Conservation (phyloP, 2,329 filamentous ascomycete genomes). For the Exophiala oligosperma region DNA sequence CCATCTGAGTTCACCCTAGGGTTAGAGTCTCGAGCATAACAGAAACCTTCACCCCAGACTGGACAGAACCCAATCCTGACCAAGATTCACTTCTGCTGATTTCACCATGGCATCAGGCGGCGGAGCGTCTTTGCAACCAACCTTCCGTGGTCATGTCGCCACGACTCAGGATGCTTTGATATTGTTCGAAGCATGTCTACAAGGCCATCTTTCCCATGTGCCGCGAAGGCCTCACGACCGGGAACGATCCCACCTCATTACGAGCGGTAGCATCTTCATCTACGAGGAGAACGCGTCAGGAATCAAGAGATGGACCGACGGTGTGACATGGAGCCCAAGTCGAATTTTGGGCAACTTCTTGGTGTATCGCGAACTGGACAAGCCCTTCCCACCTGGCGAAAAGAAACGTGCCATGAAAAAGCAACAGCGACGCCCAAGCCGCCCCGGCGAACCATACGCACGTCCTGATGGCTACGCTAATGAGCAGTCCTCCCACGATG, state of each 20-base stretch:
- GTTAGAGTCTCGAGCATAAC: slow-evolving; percentile 16
- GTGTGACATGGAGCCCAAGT: slow-evolving; percentile 86
- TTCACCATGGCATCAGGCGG: slow-evolving; percentile 32
- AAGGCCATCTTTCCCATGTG: slow-evolving; percentile 70
- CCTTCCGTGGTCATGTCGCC: slow-evolving; percentile 66
- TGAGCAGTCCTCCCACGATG: slow-evolving; percentile 34
- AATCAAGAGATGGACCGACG: slow-evolving; percentile 94
- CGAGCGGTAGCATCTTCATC: slow-evolving; percentile 83
- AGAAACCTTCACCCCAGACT: slow-evolving; percentile 14
- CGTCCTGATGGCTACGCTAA: slow-evolving; percentile 41
- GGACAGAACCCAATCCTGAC: not conserved
- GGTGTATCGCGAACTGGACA: slow-evolving; percentile 78
- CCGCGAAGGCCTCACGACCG: slow-evolving; percentile 83
- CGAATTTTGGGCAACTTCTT: slow-evolving; percentile 82
- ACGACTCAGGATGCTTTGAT: slow-evolving; percentile 74
- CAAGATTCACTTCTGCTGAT: not conserved
- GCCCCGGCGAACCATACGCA: slow-evolving; percentile 56
- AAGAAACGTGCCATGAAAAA: slow-evolving; percentile 83
- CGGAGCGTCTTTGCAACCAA: slow-evolving; percentile 58
- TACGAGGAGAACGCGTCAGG: slow-evolving; percentile 89
- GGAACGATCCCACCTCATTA: slow-evolving; percentile 74
- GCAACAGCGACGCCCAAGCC: slow-evolving; percentile 51
- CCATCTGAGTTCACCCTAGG: slow-evolving; percentile 22
- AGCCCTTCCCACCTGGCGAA: slow-evolving; percentile 76
- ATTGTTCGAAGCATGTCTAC: slow-evolving; percentile 76